Percentiles rank a stretch among this genome's conserved stretches.
These are phyloP conservation scores for Lentinula sp. DNA, from an alignment of 768 basidiomycete species.

Conservation along the genomic window DNA sequence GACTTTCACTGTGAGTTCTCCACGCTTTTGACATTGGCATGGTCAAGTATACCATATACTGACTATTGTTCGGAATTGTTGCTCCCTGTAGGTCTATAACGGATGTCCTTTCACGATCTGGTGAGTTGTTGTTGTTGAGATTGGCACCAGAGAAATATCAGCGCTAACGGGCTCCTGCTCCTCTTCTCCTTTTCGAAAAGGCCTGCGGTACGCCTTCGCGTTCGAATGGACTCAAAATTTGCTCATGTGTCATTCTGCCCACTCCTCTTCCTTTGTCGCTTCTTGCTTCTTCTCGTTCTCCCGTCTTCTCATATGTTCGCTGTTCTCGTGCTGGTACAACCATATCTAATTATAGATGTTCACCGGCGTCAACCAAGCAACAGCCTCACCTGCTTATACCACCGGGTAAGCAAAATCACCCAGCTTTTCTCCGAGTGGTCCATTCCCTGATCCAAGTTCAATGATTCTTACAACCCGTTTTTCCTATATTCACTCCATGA, in stretches of 20 bases:
- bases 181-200: not conserved
- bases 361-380: constrained; percentile 36
- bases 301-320: not conserved
- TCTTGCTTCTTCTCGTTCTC: not conserved
- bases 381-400: constrained; percentile 22
- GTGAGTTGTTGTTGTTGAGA: constrained; percentile 17
- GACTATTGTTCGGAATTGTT: no score
- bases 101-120: constrained; percentile 44
- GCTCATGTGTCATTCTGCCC: not conserved
- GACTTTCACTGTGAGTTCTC: constrained; percentile 6
- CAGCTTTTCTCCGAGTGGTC: no score
- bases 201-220: not conserved
- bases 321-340: not conserved
- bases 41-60: no score
- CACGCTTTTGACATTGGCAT: no score
- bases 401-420: constrained; percentile 18
- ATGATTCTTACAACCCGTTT: no score
- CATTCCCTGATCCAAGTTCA: no score
- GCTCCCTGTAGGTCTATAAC: constrained; percentile 1
- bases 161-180: no score
- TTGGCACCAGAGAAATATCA: constrained; percentile 2
- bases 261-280: not conserved
- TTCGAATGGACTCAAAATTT: not conserved
- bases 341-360: constrained; percentile 20
- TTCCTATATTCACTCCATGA: no score